Percentiles rank a stretch among this genome's conserved stretches.
Evolutionary conservation across 2,329 filamentous ascomycete genomes (phyloP).

Genomic region (Sporothrix brunneoviolacea): DNA sequence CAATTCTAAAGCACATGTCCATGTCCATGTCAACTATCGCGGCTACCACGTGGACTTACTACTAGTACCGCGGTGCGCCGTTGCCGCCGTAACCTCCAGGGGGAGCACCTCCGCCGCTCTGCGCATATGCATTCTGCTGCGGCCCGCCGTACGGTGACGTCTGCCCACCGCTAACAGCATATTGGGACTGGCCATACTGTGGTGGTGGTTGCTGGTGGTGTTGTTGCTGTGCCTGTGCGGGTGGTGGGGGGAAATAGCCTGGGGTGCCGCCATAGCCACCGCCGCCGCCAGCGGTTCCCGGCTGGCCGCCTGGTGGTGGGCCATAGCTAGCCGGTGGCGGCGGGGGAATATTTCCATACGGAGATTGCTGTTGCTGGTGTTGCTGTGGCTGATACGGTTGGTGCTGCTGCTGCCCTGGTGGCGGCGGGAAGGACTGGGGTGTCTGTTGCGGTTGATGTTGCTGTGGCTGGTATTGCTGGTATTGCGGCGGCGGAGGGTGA

Average conservation of each 20-base stretch:
- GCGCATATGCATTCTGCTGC: slow-evolving; percentile 10
- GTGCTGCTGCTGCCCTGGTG: slow-evolving; percentile 5
- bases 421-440: slow-evolving; percentile 8
- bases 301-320: slow-evolving; percentile 10
- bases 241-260: slow-evolving; percentile 13
- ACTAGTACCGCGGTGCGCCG: slow-evolving; percentile 14
- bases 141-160: slow-evolving; percentile 3
- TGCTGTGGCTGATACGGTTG: background rate
- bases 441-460: slow-evolving; percentile 12
- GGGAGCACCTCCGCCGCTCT: background rate
- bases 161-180: background rate
- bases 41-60: background rate
- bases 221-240: background rate
- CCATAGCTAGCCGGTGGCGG: slow-evolving; percentile 8
- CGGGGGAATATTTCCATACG: slow-evolving; percentile 6
- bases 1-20: too few relatives aligned
- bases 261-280: slow-evolving; percentile 20
- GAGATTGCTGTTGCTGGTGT: background rate
- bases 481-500: background rate
- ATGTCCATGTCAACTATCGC: too few relatives aligned
- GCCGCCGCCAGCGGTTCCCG: slow-evolving; percentile 20
- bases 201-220: background rate
- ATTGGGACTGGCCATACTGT: slow-evolving; percentile 11
- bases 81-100: background rate
- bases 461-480: slow-evolving; percentile 9